Evolutionary conservation across 768 basidiomycete species (phyloP), one percentile per base, ranked within the genome.

Genomic region (Lactifluus hygrophoroides): DNA sequence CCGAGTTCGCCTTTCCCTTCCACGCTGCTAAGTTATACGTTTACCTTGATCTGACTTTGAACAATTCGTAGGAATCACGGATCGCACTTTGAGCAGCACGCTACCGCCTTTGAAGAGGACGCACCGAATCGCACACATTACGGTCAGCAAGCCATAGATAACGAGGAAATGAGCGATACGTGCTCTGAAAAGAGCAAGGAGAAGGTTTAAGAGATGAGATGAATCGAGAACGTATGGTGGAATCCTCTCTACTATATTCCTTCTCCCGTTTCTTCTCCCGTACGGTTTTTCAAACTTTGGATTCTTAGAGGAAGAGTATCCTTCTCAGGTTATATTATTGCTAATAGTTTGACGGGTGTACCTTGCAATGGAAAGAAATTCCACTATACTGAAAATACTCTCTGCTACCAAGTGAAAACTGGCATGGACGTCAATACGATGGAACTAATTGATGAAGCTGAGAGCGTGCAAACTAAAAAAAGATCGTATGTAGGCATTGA

Each of bases 1-100:
- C 88, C 1, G 85, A 86, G 85, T 85, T 63, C 56, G 86, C 78
- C 10, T 14, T 9, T 34, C 11, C 9, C 21, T 21, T 43, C 9
- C 21, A 2, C 5, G 8, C 38, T 1, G 7, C 16, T 11, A 14
- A 9, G 10, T 16, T 5, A 16, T n/a, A n/a, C 9, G 5, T 14
- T 16, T 56, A 4, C n/a, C n/a, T n/a, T n/a, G n/a, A 21, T 25
- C 23, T 45, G 3, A 45, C 35, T 45, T 21, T n/a, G 23, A 42
- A 52, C 30, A 16, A 42, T n/a, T 27, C 23, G 3, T 55, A 56
- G 54, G 54, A 56, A 56, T 11, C 54, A 56, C 28, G 54, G 54
- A 28, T 5, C 54, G 16, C 4, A 38, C 37, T 56, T 56, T 47
- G 45, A 46, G n/a, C 11, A 21, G 8, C 35, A 55, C 0, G 25